Conservation (phyloP, 306 rosid species). For the Ammopiptanthus mongolicus region DNA sequence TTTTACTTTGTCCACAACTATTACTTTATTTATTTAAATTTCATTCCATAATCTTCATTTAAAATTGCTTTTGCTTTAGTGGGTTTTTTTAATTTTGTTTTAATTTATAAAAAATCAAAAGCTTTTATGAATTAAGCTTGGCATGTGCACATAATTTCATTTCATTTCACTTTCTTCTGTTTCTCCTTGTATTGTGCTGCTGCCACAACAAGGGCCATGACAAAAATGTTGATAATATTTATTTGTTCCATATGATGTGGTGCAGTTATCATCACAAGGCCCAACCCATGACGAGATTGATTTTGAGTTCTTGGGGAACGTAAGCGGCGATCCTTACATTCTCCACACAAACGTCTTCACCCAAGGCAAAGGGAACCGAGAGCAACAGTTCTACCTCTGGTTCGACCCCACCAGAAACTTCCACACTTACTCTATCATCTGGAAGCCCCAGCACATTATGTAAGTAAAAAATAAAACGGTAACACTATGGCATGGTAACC, state of each 20-base stretch:
- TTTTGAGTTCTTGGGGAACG: conserved; percentile 83
- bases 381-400: conserved; percentile 84
- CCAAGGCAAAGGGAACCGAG: conserved; percentile 77
- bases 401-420: conserved; percentile 84
- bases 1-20: not conserved
- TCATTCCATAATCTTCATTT: not conserved
- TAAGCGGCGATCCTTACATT: conserved; percentile 81
- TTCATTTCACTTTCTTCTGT: not conserved
- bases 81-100: not conserved
- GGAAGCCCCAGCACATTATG: conserved; percentile 82
- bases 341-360: conserved; percentile 74
- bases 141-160: not conserved
- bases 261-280: conserved; percentile 74
- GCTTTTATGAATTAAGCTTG: not conserved
- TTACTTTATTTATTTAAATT: not conserved
- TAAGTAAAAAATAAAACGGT: conserved; percentile 13
- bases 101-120: not conserved
- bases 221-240: not conserved
- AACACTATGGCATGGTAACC: not conserved
- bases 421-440: conserved; percentile 82
- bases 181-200: no score
- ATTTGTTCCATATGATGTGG: not conserved
- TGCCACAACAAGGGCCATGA: not conserved
- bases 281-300: conserved; percentile 84
- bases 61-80: not conserved